A percentile compares a stretch with the other conserved stretches of the same genome.
Evolutionary conservation across 768 basidiomycete species (phyloP).

Genomic region (Suillus paluster): DNA sequence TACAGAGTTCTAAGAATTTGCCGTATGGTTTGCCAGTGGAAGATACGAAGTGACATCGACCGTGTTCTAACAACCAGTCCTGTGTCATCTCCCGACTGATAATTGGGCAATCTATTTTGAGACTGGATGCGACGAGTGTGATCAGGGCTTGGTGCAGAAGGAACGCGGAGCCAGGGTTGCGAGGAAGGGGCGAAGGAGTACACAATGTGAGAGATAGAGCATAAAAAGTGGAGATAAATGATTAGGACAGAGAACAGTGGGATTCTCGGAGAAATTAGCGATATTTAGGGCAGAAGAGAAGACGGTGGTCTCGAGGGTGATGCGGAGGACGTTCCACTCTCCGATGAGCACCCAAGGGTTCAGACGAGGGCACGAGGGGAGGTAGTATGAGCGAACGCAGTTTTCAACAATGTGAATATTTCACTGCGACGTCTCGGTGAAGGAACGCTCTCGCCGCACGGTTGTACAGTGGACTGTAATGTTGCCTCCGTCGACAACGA

Average conservation of each 20-base stretch:
- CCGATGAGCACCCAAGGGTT: slow-evolving; percentile 54
- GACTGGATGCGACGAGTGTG: slow-evolving; percentile 70
- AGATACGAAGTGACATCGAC: slow-evolving; percentile 36
- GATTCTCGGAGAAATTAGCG: slow-evolving; percentile 52
- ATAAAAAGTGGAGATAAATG: slow-evolving; percentile 59
- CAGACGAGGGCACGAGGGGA: slow-evolving; percentile 37
- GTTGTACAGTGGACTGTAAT: slow-evolving; percentile 72
- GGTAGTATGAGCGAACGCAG: slow-evolving; percentile 68
- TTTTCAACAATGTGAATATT: slow-evolving; percentile 64
- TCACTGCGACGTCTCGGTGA: slow-evolving; percentile 67
- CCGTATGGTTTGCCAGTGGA: slow-evolving; percentile 61
- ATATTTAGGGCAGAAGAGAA: slow-evolving; percentile 57
- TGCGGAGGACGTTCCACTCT: slow-evolving; percentile 85
- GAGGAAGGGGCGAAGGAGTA: slow-evolving; percentile 49
- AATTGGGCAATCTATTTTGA: slow-evolving; percentile 66
- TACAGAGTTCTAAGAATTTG: slow-evolving; percentile 75
- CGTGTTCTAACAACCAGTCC: slow-evolving; percentile 74
- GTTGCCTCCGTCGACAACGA: slow-evolving; percentile 48
- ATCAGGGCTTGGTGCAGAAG: slow-evolving; percentile 73
- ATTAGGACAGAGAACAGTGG: slow-evolving; percentile 61
- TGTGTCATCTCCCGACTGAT: slow-evolving; percentile 73
- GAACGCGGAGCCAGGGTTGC: slow-evolving; percentile 52
- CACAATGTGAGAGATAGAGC: slow-evolving; percentile 71
- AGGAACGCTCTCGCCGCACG: slow-evolving; percentile 82
- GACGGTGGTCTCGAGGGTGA: slow-evolving; percentile 79